These are phyloP conservation scores for Wallacemonas sp. DNA, from an alignment of 208 protist species.

Conservation along the genomic window DNA sequence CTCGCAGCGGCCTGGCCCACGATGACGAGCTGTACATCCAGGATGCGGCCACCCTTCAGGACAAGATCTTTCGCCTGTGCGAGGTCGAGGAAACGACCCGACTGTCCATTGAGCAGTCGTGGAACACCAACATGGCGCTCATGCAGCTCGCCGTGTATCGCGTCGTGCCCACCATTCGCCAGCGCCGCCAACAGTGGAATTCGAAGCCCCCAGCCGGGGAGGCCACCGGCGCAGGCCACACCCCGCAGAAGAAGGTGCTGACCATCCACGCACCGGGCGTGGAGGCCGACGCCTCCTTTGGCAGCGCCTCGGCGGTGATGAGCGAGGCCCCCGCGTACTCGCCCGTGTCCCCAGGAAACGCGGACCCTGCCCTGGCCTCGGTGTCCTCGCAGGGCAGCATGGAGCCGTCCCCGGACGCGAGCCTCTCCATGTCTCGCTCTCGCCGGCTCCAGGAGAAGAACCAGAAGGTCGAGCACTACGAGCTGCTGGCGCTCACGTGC, in stretches of 20 bases:
- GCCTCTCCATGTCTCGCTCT: slow-evolving; percentile 23
- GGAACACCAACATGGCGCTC: slow-evolving; percentile 58
- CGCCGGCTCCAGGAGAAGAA: slow-evolving; percentile 8
- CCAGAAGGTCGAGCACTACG: slow-evolving; percentile 72
- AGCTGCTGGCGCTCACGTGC: slow-evolving; percentile 72
- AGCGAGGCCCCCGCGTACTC: background rate
- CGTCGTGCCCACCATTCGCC: slow-evolving; percentile 75
- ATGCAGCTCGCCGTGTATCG: slow-evolving; percentile 52
- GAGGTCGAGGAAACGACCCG: slow-evolving; percentile 67
- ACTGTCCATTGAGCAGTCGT: slow-evolving; percentile 61
- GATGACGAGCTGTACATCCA: slow-evolving; percentile 59
- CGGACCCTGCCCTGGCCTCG: background rate
- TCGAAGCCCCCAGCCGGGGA: slow-evolving; percentile 3
- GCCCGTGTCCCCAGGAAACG: background rate
- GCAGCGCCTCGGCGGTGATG: slow-evolving; percentile 20
- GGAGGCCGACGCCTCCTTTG: slow-evolving; percentile 32
- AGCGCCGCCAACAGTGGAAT: slow-evolving; percentile 35
- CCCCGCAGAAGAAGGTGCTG: slow-evolving; percentile 30
- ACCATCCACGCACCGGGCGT: slow-evolving; percentile 69
- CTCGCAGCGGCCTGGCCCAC: slow-evolving; percentile 19
- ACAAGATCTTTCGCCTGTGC: slow-evolving; percentile 51
- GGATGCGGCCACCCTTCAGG: slow-evolving; percentile 30
- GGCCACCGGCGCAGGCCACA: background rate
- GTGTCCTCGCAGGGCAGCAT: slow-evolving; percentile 21
- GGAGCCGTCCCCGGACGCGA: slow-evolving; percentile 1